Percentiles rank a stretch among this genome's conserved stretches.
These are phyloP conservation scores for Huiozyma naganishii DNA, from an alignment of 805 yeast species.

Conservation along the genomic window DNA sequence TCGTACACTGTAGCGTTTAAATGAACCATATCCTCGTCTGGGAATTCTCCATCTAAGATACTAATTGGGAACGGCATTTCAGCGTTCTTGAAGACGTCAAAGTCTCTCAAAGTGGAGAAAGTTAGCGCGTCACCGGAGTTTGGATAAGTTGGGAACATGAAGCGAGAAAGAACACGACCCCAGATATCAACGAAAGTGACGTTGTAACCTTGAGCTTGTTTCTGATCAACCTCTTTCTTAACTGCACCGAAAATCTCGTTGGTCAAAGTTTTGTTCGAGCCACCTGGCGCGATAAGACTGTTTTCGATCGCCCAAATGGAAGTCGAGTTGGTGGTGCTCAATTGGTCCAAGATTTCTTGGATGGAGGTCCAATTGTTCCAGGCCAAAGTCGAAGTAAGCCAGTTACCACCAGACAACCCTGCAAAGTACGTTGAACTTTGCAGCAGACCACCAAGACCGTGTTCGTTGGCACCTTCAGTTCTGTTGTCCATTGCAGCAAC, in stretches of 20 bases:
- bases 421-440: constrained; percentile 61
- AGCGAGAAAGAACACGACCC: constrained; percentile 68
- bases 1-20: constrained; percentile 61
- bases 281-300: constrained; percentile 52
- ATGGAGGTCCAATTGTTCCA: constrained; percentile 66
- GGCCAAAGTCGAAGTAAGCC: constrained; percentile 63
- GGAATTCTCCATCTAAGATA: constrained; percentile 55
- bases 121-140: constrained; percentile 56
- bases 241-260: constrained; percentile 43
- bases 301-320: constrained; percentile 64
- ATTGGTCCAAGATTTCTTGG: constrained; percentile 39
- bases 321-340: constrained; percentile 19
- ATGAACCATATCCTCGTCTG: constrained; percentile 44
- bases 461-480: constrained; percentile 41
- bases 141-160: constrained; percentile 51
- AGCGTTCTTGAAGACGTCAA: constrained; percentile 48
- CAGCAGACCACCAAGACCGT: constrained; percentile 63
- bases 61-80: constrained; percentile 65
- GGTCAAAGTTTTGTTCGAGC: constrained; percentile 43
- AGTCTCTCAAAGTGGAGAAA: constrained; percentile 46
- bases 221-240: constrained; percentile 39
- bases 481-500: constrained; percentile 74
- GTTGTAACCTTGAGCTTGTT: constrained; percentile 53
- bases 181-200: constrained; percentile 64
- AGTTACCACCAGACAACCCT: constrained; percentile 78